Evolutionary conservation across 108 stramenopile species (phyloP).

Genomic region (Conticribra weissflogii): DNA sequence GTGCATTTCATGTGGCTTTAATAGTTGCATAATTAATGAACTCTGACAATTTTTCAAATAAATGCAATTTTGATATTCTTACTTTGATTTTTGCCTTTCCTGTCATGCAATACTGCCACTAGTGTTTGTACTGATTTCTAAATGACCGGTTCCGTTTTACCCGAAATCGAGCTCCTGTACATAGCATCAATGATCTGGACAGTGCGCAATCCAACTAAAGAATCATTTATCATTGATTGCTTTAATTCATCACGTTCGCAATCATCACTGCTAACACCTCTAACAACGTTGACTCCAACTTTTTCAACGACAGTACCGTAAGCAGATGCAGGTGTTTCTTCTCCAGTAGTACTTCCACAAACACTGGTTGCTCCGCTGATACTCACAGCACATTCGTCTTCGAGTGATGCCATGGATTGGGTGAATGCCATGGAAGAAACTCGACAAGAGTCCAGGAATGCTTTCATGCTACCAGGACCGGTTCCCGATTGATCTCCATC

Average conservation of each 20-base stretch:
- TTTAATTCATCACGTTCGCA: neutral
- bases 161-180: slow-evolving; percentile 37
- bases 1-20: no score
- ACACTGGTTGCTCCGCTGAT: neutral
- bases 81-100: no score
- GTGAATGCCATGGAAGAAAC: slow-evolving; percentile 11
- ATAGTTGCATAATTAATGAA: no score
- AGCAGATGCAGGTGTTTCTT: neutral
- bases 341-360: neutral
- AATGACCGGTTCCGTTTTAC: slow-evolving; percentile 8
- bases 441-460: slow-evolving; percentile 34
- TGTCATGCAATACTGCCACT: no score
- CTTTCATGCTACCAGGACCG: slow-evolving; percentile 39
- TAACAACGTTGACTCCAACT: neutral
- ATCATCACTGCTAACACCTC: neutral
- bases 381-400: slow-evolving; percentile 2
- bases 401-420: neutral
- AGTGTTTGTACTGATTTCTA: no score
- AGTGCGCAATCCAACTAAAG: slow-evolving; percentile 39
- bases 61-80: no score
- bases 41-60: no score
- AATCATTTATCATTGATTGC: slow-evolving; percentile 35
- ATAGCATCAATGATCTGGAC: slow-evolving; percentile 43
- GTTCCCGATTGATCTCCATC: slow-evolving; percentile 45
- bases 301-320: neutral